Base-by-base conservation (phyloP, 164 flowering plant species). In the Kalanchoe fedtschenkoi region DNA sequence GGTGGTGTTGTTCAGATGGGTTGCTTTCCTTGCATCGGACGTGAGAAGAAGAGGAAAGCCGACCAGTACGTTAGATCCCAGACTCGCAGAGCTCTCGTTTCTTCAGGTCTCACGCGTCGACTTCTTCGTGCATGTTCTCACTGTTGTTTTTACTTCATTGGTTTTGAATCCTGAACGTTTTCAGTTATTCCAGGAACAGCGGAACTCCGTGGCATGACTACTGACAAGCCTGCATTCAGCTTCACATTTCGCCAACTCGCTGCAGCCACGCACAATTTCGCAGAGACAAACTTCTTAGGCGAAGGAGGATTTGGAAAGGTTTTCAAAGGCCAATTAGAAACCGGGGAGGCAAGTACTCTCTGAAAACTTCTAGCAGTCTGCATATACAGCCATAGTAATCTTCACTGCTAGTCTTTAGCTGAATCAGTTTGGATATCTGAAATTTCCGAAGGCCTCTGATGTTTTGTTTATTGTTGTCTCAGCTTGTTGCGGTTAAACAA, bases 271-370 rank as follows among this genome's bases (percentile, higher is more conserved):
- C 70, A 65, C 61, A 83, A 84, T 65, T 88, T 88, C 53, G 80
- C 68, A 69, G 80, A 72, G 11, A 37, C 65, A 33, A 78, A 88
- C 74, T 69, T 90, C 81, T 75, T 90, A 29, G 93, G 95, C 3
- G 91, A 88, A 77, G 97, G 97, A 2, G 95, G 97, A 37, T 88
- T 90, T 62, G 97, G 97, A 64, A 84, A 73, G 69, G 93, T 88
- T 71, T 90, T 68, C 72, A 88, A 81, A 67, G 95, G 95, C 22
- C 74, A 76, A 19, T 67, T 86, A 2, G 86, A 84, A 6, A 38
- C 78, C 16, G 88, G 91, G 42, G 68, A 77, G 85, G 97, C 71
- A 70, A 76, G 77, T 72, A 42, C 0, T 37, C n/a, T 15, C 41
- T 1, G 7, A 22, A 22, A 10, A 24, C 26, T 13, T 51, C n/a